A percentile compares a stretch with the other conserved stretches of the same genome.
These are phyloP conservation scores for Zygoascus biomembranicola DNA, from an alignment of 805 yeast genomes.

Conservation along the genomic window DNA sequence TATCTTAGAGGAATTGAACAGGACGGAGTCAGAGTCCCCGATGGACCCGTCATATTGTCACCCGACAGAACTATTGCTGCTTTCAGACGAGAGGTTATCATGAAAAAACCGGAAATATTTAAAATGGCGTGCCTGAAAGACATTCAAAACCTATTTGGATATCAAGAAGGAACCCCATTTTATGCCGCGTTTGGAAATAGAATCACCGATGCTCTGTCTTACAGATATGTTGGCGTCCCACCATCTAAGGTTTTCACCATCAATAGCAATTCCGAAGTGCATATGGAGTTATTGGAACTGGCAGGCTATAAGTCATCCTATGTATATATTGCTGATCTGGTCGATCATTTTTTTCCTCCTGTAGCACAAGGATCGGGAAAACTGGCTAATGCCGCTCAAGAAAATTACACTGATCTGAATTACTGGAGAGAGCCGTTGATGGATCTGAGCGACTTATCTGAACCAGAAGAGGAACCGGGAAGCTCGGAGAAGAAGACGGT, in stretches of 20 bases:
- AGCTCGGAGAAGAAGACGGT: not conserved
- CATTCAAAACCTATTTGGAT: slow-evolving; percentile 59
- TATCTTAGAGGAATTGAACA: slow-evolving; percentile 74
- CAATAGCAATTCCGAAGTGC: slow-evolving; percentile 94
- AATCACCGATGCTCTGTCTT: slow-evolving; percentile 93
- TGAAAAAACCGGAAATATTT: slow-evolving; percentile 96
- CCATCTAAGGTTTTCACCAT: slow-evolving; percentile 91
- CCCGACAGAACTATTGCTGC: slow-evolving; percentile 98
- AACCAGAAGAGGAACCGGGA: slow-evolving; percentile 9
- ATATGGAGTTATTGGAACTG: slow-evolving; percentile 88
- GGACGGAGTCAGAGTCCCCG: slow-evolving; percentile 63
- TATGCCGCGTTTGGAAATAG: slow-evolving; percentile 97
- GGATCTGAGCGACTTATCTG: slow-evolving; percentile 32
- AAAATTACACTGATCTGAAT: slow-evolving; percentile 66
- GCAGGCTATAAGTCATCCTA: slow-evolving; percentile 90
- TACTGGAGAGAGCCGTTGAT: slow-evolving; percentile 84
- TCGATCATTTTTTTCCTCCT: slow-evolving; percentile 97
- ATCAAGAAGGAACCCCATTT: slow-evolving; percentile 41
- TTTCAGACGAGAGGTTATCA: slow-evolving; percentile 77
- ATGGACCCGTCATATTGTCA: slow-evolving; percentile 88
- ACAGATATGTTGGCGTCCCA: slow-evolving; percentile 89
- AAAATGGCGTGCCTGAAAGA: slow-evolving; percentile 95
- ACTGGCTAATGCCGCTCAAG: slow-evolving; percentile 6
- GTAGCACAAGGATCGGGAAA: slow-evolving; percentile 33
- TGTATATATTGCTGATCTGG: slow-evolving; percentile 82